Percentiles rank a stretch among this genome's conserved stretches.
phyloP scores from a whole-genome alignment of 2,329 filamentous ascomycete genomes.

The Sclerotinia glacialis region DNA sequence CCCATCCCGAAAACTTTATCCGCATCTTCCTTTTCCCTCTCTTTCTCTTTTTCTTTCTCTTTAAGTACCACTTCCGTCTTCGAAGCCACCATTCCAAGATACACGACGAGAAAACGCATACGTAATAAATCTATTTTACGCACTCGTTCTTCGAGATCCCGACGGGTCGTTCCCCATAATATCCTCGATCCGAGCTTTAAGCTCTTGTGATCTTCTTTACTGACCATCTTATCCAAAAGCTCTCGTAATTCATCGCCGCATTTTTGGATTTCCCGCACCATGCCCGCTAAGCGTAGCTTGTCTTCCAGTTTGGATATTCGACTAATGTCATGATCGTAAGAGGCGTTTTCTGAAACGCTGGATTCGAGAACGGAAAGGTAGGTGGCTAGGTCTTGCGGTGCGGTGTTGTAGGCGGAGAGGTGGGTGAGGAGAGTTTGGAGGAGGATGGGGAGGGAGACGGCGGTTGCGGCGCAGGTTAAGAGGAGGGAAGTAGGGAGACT shows the following conservation, averaged over 20 bases:
- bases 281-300: conserved; percentile 56
- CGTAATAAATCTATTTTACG: conserved; percentile 58
- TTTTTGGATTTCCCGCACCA: conserved; percentile 61
- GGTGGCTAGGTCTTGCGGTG: conserved; percentile 55
- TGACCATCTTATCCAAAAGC: conserved; percentile 53
- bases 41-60: neutral
- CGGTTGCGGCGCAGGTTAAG: conserved; percentile 56
- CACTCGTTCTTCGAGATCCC: conserved; percentile 55
- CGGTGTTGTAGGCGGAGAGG: conserved; percentile 54
- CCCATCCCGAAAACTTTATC: neutral
- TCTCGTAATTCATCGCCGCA: conserved; percentile 60
- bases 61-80: conserved; percentile 32
- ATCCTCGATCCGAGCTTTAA: conserved; percentile 44
- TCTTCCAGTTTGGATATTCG: conserved; percentile 59
- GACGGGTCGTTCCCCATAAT: conserved; percentile 57
- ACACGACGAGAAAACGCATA: conserved; percentile 63
- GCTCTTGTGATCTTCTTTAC: conserved; percentile 43
- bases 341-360: conserved; percentile 60
- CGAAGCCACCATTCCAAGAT: conserved; percentile 57
- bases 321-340: conserved; percentile 58
- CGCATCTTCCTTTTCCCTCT: conserved; percentile 13
- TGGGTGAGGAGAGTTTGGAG: conserved; percentile 52
- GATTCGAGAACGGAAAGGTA: conserved; percentile 61
- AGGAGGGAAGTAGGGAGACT: conserved; percentile 41
- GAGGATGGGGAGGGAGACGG: conserved; percentile 54